Evolutionary conservation across 2,329 filamentous ascomycete genomes (phyloP), one percentile per base, ranked within the genome.

Genomic region (Teratosphaeria destructans): DNA sequence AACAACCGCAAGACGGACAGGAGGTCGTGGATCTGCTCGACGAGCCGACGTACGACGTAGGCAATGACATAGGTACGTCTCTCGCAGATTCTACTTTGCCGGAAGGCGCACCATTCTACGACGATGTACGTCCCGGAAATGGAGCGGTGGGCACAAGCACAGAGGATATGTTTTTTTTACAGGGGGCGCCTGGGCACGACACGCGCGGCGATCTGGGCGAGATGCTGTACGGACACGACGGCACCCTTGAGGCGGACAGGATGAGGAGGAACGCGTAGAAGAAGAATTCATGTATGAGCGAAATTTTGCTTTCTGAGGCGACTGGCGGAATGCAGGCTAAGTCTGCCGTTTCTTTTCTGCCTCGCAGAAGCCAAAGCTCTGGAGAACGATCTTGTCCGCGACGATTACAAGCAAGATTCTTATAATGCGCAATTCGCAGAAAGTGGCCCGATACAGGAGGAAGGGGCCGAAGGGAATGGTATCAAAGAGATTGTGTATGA

Each of bases 21-120:
- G 70, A 67, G 3, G 71, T 73, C 12, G 69, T 72, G 14, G 64
- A 70, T 62, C 62, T 73, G 43, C 63, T 73, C 12, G 68, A 68
- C 49, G 59, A 65, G 54, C 62, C 65, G 3, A 58, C 55, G 14
- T 14, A n/a, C 27, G 59, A 23, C 14, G 43, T 29, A 7, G 59
- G 56, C 16, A 58, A 64, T 26, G 63, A 65, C 32, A 58, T 64
- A 60, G 59, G 61, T 63, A 63, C 61, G 63, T 61, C 57, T 53
- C 19, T 54, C 6, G 53, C 27, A n/a, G 34, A n/a, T 49, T 23
- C 54, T 32, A 19, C 52, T 26, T 54, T 49, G 35, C 19, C 37
- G 23, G 55, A 56, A 19, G 57, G 58, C 43, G 55, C 57, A 19
- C 56, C 54, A 12, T 60, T 58, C 53, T 57, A 63, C 23, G 57